These are phyloP conservation scores for Xanthoconium stramineum DNA, from an alignment of 768 basidiomycete species.

Conservation along the genomic window DNA sequence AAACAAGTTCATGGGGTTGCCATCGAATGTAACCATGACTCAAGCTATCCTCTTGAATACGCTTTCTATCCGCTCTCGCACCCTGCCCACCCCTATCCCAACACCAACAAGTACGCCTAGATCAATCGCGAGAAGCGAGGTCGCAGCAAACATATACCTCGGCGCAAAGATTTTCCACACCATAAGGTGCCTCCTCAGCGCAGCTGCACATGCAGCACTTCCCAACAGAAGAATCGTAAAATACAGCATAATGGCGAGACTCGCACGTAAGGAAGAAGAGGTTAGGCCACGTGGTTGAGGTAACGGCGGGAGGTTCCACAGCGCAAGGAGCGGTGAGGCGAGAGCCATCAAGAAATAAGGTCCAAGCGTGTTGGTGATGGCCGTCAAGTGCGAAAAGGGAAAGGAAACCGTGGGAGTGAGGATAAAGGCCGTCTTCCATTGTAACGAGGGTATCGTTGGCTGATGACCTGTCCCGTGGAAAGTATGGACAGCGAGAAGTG, in stretches of 20 bases:
- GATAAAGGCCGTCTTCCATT: conserved; percentile 94
- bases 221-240: conserved; percentile 63
- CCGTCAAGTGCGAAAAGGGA: conserved; percentile 70
- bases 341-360: conserved; percentile 64
- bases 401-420: conserved; percentile 67
- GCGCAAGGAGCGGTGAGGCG: conserved; percentile 64
- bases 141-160: conserved; percentile 78
- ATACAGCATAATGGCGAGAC: conserved; percentile 67
- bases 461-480: conserved; percentile 95
- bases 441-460: conserved; percentile 80
- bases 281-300: conserved; percentile 27
- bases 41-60: conserved; percentile 18
- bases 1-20: neutral
- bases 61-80: conserved; percentile 20
- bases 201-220: conserved; percentile 68
- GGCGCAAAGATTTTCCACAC: conserved; percentile 99
- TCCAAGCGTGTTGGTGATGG: conserved; percentile 75
- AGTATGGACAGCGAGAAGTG: conserved; percentile 68
- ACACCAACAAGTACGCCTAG: conserved; percentile 37
- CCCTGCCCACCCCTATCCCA: conserved; percentile 21
- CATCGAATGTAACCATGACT: neutral
- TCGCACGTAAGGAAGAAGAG: conserved; percentile 47
- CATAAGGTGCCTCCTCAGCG: conserved; percentile 85
- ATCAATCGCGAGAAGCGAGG: conserved; percentile 69
- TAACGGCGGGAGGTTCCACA: conserved; percentile 82